Evolutionary conservation across 2,329 filamentous ascomycete species (phyloP).

Genomic region (Pseudocercospora musae): DNA sequence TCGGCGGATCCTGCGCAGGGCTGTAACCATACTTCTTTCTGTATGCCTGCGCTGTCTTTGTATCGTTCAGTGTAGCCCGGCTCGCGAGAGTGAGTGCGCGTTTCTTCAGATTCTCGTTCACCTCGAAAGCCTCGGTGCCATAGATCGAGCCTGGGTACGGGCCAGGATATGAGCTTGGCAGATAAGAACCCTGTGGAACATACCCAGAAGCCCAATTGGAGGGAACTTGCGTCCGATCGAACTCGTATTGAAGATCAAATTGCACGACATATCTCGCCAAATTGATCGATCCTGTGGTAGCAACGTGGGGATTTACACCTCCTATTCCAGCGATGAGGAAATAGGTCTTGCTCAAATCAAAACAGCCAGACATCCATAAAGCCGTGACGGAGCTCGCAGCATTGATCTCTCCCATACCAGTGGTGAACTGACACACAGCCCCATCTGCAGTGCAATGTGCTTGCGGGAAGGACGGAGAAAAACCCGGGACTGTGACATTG

Average conservation of each 20-base stretch:
- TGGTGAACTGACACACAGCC: conserved; percentile 65
- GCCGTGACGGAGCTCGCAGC: conserved; percentile 16
- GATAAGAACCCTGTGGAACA: conserved; percentile 23
- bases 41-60: conserved; percentile 29
- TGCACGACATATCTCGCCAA: conserved; percentile 28
- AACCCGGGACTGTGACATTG: conserved; percentile 35
- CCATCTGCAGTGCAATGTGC: conserved; percentile 61
- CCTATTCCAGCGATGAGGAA: conserved; percentile 32
- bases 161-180: conserved; percentile 20
- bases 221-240: conserved; percentile 23
- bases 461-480: conserved; percentile 31
- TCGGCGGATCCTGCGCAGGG: conserved; percentile 28
- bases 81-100: conserved; percentile 29
- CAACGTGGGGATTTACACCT: conserved; percentile 27
- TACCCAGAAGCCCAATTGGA: conserved; percentile 23
- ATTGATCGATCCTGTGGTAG: conserved; percentile 25
- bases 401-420: conserved; percentile 48
- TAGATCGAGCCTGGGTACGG: conserved; percentile 30
- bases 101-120: conserved; percentile 34
- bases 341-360: conserved; percentile 27
- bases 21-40: conserved; percentile 31
- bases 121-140: conserved; percentile 38
- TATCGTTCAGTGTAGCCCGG: conserved; percentile 31
- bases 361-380: conserved; percentile 19
- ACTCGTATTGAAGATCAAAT: conserved; percentile 26